A percentile compares a stretch with the other conserved stretches of the same genome.
These are phyloP conservation scores for Striga hermonthica DNA, from an alignment of 305 asterid species.

Conservation along the genomic window DNA sequence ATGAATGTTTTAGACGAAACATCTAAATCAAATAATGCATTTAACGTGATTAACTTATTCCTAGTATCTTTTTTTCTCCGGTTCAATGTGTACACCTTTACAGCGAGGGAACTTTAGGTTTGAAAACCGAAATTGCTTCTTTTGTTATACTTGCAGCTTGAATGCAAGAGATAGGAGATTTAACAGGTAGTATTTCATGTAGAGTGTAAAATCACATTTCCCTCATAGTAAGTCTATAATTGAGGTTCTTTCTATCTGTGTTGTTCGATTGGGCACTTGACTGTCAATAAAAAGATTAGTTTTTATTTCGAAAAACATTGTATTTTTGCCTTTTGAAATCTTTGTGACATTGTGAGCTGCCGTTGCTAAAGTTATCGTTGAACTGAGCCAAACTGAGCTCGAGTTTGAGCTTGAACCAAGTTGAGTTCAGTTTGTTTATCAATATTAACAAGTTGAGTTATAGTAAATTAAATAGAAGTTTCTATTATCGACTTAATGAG, in stretches of 20 bases:
- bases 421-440: too few species aligned
- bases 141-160: background rate
- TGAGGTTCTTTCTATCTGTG: background rate
- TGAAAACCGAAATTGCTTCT: background rate
- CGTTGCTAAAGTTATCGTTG: background rate
- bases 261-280: background rate
- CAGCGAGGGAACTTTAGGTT: background rate
- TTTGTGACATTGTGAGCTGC: background rate
- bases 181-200: background rate
- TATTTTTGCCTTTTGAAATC: background rate
- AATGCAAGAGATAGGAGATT: background rate
- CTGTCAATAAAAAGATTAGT: background rate
- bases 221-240: background rate
- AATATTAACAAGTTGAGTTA: too few species aligned
- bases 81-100: background rate
- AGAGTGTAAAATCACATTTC: constrained; percentile 13
- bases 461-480: too few species aligned
- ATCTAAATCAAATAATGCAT: constrained; percentile 13
- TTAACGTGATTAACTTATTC: constrained; percentile 12
- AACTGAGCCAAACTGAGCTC: too few species aligned
- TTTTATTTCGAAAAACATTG: background rate
- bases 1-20: constrained; percentile 27
- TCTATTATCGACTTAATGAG: too few species aligned
- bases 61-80: background rate
- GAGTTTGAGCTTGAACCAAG: too few species aligned